phyloP scores from a whole-genome alignment of 1,139 yeast species.

The Zygoascus sp. region DNA sequence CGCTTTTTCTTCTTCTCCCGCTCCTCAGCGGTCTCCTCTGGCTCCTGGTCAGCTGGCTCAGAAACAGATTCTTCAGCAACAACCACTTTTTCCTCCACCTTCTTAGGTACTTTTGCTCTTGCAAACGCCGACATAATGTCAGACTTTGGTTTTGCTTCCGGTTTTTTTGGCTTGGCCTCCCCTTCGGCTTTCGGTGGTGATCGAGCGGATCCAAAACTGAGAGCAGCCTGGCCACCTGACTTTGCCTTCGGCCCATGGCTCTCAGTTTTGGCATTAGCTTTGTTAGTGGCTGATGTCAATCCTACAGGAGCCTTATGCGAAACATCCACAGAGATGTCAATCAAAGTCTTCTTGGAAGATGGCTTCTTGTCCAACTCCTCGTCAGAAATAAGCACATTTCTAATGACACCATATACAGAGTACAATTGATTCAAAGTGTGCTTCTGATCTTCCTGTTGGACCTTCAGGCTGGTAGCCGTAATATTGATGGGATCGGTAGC shows the following conservation, averaged over 20 bases:
- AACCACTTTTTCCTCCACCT: constrained; percentile 18
- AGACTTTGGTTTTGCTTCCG: constrained; percentile 5
- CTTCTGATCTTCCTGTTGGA: constrained; percentile 9
- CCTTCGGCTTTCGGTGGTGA: neutral
- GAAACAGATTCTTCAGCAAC: constrained; percentile 15
- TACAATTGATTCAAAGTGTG: constrained; percentile 12
- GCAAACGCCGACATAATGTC: constrained; percentile 17
- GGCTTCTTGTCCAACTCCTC: constrained; percentile 6
- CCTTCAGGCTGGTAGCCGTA: constrained; percentile 6
- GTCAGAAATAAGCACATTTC: constrained; percentile 12
- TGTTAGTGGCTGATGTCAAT: no score
- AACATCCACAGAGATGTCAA: neutral
- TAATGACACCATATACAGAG: constrained; percentile 15
- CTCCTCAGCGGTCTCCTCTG: constrained; percentile 15
- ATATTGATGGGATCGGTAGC: constrained; percentile 7
- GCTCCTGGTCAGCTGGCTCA: constrained; percentile 2
- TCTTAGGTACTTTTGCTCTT: constrained; percentile 14
- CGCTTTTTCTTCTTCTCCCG: constrained; percentile 16
- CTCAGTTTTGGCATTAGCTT: neutral
- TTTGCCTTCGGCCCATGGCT: neutral
- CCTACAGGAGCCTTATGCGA: neutral
- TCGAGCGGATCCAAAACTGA: neutral
- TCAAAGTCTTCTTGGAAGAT: neutral
- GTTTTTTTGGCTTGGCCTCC: neutral
- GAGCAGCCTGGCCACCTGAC: neutral